A percentile compares a stretch with the other conserved stretches of the same genome.
Conservation (phyloP, 495 filamentous ascomycete genomes). For the Penicillium flavigenum region DNA sequence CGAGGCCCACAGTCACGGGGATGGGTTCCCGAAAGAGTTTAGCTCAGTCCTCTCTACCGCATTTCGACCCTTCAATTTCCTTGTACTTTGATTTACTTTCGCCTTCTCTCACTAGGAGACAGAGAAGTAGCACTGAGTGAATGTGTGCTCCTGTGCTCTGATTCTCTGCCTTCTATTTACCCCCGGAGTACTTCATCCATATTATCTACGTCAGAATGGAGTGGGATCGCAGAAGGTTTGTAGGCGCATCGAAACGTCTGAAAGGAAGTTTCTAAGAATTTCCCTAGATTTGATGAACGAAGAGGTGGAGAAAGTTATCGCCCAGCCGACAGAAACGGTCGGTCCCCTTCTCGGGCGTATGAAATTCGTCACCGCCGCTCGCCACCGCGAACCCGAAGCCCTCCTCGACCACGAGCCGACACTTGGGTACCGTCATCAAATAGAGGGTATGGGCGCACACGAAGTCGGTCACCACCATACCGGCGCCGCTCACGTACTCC, state of each 20-base stretch:
- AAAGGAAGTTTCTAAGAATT: slow-evolving; percentile 12
- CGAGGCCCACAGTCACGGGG: background rate
- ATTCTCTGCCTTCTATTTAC: background rate
- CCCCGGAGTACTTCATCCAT: background rate
- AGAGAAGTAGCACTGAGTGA: background rate
- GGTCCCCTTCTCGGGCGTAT: slow-evolving; percentile 41
- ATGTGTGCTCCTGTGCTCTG: background rate
- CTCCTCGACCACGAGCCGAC: slow-evolving; percentile 42
- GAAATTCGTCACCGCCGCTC: slow-evolving; percentile 41
- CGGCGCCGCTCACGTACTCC: slow-evolving; percentile 52
- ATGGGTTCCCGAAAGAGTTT: slow-evolving; percentile 8
- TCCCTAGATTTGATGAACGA: slow-evolving; percentile 52
- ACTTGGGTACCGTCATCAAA: slow-evolving; percentile 49
- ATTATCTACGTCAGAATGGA: slow-evolving; percentile 37
- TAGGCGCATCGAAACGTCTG: background rate
- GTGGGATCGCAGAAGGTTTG: slow-evolving; percentile 53
- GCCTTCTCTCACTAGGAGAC: background rate
- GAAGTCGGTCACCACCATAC: slow-evolving; percentile 48
- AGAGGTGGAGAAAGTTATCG: slow-evolving; percentile 56
- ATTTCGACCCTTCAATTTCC: background rate
- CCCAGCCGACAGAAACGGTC: slow-evolving; percentile 40
- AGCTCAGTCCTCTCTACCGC: slow-evolving; percentile 1
- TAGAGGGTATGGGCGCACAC: slow-evolving; percentile 37
- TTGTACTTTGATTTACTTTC: background rate
- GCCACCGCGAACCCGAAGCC: slow-evolving; percentile 36